These are phyloP conservation scores for Davidsoniella neocaledoniae DNA, from an alignment of 2,329 filamentous ascomycete species.

Conservation along the genomic window DNA sequence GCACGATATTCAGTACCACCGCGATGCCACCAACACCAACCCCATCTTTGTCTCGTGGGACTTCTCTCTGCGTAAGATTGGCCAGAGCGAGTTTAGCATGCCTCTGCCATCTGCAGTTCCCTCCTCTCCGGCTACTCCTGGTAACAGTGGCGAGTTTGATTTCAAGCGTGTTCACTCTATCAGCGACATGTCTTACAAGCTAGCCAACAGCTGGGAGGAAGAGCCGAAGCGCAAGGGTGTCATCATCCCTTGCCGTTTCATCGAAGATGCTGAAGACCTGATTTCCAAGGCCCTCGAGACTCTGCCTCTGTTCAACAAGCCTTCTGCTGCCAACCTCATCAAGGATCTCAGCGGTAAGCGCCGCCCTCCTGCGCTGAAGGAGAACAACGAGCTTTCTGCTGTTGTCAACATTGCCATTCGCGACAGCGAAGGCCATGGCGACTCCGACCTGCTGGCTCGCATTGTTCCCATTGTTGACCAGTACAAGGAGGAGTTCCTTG, in stretches of 20 bases:
- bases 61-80: conserved; percentile 85
- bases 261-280: conserved; percentile 85
- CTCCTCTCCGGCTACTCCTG: conserved; percentile 64
- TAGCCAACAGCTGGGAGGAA: conserved; percentile 46
- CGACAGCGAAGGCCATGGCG: conserved; percentile 69
- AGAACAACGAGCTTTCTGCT: conserved; percentile 67
- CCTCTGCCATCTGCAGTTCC: conserved; percentile 64
- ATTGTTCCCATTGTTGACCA: conserved; percentile 61
- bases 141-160: conserved; percentile 32
- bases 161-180: conserved; percentile 86
- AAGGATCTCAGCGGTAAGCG: conserved; percentile 62
- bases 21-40: conserved; percentile 51
- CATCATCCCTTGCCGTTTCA: conserved; percentile 79
- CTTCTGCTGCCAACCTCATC: conserved; percentile 38
- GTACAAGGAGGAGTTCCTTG: conserved; percentile 67
- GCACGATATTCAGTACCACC: conserved; percentile 77
- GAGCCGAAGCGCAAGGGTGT: conserved; percentile 84
- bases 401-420: conserved; percentile 86
- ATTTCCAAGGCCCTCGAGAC: conserved; percentile 70
- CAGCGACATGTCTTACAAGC: conserved; percentile 77
- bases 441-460: conserved; percentile 62
- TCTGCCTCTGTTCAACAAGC: conserved; percentile 46
- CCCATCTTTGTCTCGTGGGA: conserved; percentile 84
- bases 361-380: conserved; percentile 34
- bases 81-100: conserved; percentile 75